Base-by-base conservation (phyloP, 1,284 basidiomycete species). In the Sporisorium scitamineum region DNA sequence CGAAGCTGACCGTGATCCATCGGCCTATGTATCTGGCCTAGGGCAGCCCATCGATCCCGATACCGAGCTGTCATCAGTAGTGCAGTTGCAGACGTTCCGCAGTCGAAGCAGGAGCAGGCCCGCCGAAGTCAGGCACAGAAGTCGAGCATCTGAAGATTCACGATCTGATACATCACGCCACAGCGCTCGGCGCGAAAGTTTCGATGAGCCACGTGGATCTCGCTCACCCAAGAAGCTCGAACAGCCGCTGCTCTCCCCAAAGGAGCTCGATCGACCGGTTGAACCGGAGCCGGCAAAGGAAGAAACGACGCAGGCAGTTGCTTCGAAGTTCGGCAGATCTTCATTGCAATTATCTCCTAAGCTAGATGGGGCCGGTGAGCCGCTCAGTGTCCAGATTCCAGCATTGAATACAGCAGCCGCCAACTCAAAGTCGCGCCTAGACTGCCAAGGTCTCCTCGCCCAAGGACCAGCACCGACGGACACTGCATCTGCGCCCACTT, bases 31-130 rank as follows among this genome's bases (percentile, higher is more conserved):
- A 0, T 80, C 81, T 13, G 82, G 82, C 31, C 65, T 83, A 1
- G 83, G 83, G 29, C 60, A 76, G 37, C 81, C 80, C 2, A 80
- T 84, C 54, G 83, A 84, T 26, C 83, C 83, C 0, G 83, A 84
- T 41, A 73, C 76, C 16, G 83, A 84, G 70, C 68, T 82, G 2
- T 77, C 70, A 1, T 83, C 83, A 1, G 81, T 84, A 2, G 81
- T 83, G 14, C 83, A 84, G 42, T 61, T 84, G 26, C 82, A 84
- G 55, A 77, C 80, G 1, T 84, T 84, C 62, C 74, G 82, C 11
- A 70, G 76, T 44, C 73, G 80, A 32, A 80, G 78, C 50, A 58
- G 81, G n/a, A 78, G 77, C 58, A 45, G 71, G 16, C 62, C 71
- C 13, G 71, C 61, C n/a, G 62, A 41, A 10, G 50, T 57, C 1